Percentiles rank a stretch among this genome's conserved stretches.
Evolutionary conservation across 2,329 filamentous ascomycete species (phyloP).

Genomic region (Teratosphaeria zuluensis): DNA sequence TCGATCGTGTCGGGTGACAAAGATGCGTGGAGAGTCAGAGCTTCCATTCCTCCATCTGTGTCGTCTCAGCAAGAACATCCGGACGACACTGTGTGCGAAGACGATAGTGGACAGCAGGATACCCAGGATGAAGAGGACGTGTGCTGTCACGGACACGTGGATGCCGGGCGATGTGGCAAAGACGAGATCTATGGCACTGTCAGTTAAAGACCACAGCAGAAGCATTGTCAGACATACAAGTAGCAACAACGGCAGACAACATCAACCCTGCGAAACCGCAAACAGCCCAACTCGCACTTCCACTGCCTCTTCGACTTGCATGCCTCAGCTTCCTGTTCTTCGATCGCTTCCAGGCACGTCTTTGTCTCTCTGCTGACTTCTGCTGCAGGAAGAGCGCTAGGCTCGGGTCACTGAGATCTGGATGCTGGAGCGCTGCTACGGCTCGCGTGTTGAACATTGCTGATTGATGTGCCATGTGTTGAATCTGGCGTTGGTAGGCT

Average conservation of each 20-base stretch:
- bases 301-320: not conserved
- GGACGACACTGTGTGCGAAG: conserved; percentile 70
- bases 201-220: not conserved
- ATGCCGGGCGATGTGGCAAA: conserved; percentile 55
- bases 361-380: conserved; percentile 13
- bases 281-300: conserved; percentile 6
- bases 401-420: conserved; percentile 20
- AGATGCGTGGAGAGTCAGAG: not conserved
- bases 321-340: conserved; percentile 5
- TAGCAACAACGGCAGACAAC: conserved; percentile 21
- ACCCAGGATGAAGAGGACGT: conserved; percentile 69
- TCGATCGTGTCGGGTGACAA: conserved; percentile 2
- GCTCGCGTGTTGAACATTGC: conserved; percentile 18
- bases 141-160: conserved; percentile 59
- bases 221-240: conserved; percentile 17
- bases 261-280: conserved; percentile 18
- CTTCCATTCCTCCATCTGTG: not conserved
- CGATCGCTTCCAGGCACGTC: conserved; percentile 14
- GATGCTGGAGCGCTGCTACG: conserved; percentile 20
- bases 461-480: conserved; percentile 17
- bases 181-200: conserved; percentile 51
- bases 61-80: conserved; percentile 53
- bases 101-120: conserved; percentile 65
- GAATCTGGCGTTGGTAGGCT: conserved; percentile 11
- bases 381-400: conserved; percentile 19